Conservation (phyloP, 2,329 filamentous ascomycete species). For the Exophiala phaeomuriformis region DNA sequence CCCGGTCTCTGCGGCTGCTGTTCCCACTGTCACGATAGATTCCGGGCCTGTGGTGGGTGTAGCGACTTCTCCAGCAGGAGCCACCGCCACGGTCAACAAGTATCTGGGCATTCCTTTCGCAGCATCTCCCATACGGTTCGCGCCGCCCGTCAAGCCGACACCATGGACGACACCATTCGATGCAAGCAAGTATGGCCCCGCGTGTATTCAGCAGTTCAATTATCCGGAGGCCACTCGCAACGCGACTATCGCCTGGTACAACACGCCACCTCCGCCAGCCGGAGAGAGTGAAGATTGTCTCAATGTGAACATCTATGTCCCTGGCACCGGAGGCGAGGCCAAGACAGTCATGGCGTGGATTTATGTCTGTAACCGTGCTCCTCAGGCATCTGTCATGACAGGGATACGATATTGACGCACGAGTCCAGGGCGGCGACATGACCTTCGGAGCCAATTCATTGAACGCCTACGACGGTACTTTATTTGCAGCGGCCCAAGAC, state of each 20-base stretch:
- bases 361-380: constrained; percentile 23
- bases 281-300: constrained; percentile 37
- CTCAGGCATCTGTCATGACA: neutral
- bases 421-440: constrained; percentile 32
- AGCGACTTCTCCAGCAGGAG: constrained; percentile 26
- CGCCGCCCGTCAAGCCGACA: constrained; percentile 21
- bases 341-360: constrained; percentile 38
- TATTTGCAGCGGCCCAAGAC: constrained; percentile 34
- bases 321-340: constrained; percentile 16
- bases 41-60: constrained; percentile 29
- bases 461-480: constrained; percentile 32
- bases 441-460: constrained; percentile 30
- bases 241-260: constrained; percentile 27
- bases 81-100: constrained; percentile 26
- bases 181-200: constrained; percentile 27
- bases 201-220: constrained; percentile 31
- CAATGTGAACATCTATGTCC: constrained; percentile 38
- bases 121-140: constrained; percentile 28
- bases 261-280: constrained; percentile 24
- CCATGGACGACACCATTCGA: constrained; percentile 23
- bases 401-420: neutral
- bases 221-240: constrained; percentile 27
- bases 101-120: constrained; percentile 32
- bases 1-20: neutral
- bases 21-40: constrained; percentile 27